Conservation (phyloP, 1,284 basidiomycete genomes). For the Leucoagaricus sp. region DNA sequence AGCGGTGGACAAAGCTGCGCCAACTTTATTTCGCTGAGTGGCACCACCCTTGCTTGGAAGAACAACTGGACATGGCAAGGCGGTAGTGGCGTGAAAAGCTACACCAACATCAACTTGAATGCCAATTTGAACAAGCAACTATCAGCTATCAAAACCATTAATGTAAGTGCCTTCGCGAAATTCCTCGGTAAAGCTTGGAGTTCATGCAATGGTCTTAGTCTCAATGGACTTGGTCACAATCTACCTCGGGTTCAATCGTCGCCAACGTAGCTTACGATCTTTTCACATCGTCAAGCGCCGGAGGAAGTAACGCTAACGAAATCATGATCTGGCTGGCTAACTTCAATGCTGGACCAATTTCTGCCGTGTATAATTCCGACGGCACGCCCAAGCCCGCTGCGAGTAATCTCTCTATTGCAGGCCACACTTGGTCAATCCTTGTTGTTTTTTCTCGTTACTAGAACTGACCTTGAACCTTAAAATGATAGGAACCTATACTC, state of each 20-base stretch:
- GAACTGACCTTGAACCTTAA: background rate
- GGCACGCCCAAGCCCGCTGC: constrained; percentile 52
- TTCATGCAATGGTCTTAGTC: constrained; percentile 22
- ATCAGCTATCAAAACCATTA: constrained; percentile 53
- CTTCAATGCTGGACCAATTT: constrained; percentile 59
- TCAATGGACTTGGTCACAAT: constrained; percentile 41
- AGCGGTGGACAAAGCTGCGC: constrained; percentile 58
- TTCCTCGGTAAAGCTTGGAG: background rate
- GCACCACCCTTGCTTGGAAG: constrained; percentile 50
- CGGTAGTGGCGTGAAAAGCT: constrained; percentile 58
- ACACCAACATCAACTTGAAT: constrained; percentile 57
- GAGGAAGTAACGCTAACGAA: constrained; percentile 56
- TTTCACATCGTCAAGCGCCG: constrained; percentile 55
- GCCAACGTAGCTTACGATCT: constrained; percentile 64
- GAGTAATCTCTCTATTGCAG: constrained; percentile 46
- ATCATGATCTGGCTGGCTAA: constrained; percentile 72
- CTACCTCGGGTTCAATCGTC: constrained; percentile 34
- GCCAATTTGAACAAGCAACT: constrained; percentile 53
- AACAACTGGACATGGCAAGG: constrained; percentile 58
- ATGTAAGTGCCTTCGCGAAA: constrained; percentile 37
- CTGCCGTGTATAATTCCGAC: constrained; percentile 42
- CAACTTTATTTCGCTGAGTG: constrained; percentile 45
- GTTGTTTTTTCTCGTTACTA: background rate
- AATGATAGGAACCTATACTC: constrained; percentile 52
- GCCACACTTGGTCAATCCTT: constrained; percentile 45